phyloP scores from a whole-genome alignment of 1,284 basidiomycete species.

The Rhizoctonia solani region DNA sequence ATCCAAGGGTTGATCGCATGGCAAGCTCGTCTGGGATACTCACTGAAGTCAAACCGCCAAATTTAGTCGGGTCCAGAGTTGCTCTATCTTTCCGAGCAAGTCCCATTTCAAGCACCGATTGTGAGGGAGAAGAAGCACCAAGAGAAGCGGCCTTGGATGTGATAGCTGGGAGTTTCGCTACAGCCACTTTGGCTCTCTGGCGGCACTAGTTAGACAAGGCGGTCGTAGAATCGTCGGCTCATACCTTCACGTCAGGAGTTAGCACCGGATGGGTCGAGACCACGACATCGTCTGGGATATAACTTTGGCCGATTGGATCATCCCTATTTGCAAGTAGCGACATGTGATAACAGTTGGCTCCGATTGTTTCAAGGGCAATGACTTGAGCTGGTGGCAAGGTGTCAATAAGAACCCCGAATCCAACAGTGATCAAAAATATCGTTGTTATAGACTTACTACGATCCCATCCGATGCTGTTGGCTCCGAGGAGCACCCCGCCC shows the following conservation, averaged over 20 bases:
- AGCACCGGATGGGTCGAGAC: not conserved
- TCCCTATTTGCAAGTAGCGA: constrained; percentile 50
- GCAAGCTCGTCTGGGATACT: constrained; percentile 67
- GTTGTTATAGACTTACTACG: constrained; percentile 37
- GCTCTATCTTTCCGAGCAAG: constrained; percentile 57
- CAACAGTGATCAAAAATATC: not conserved
- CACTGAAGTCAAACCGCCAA: constrained; percentile 52
- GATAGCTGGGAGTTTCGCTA: constrained; percentile 61
- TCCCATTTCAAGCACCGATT: constrained; percentile 63
- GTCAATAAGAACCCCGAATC: not conserved
- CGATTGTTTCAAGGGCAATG: constrained; percentile 63
- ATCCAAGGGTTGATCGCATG: constrained; percentile 59
- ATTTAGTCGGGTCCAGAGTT: not conserved
- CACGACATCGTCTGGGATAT: constrained; percentile 1
- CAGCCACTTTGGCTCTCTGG: constrained; percentile 45
- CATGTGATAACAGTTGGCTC: constrained; percentile 72
- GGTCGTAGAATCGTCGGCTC: not conserved
- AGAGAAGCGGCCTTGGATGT: constrained; percentile 69
- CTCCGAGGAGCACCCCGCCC: constrained; percentile 68
- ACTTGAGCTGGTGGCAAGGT: constrained; percentile 57
- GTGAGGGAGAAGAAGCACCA: constrained; percentile 66
- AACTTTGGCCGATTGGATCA: not conserved
- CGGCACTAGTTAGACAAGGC: not conserved
- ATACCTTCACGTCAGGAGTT: not conserved
- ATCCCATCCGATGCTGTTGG: constrained; percentile 60